phyloP scores from a whole-genome alignment of 306 rosid genomes.

The Castanea sativa region DNA sequence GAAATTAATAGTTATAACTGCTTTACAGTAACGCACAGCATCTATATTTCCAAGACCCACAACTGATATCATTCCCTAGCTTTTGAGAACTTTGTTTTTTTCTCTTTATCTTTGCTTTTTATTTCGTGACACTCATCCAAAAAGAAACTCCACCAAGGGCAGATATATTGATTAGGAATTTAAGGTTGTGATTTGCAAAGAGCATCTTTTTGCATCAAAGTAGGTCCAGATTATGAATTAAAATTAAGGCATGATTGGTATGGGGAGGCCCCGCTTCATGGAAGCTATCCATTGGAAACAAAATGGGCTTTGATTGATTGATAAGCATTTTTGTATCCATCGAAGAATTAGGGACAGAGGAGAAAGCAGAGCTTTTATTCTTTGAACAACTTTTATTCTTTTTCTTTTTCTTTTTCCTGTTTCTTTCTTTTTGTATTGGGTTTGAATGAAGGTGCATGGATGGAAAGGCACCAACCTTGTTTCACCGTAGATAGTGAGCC shows the following conservation, averaged over 20 bases:
- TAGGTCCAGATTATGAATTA: constrained; percentile 62
- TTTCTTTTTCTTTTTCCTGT: constrained; percentile 11
- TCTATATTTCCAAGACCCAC: constrained; percentile 28
- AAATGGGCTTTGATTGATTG: constrained; percentile 40
- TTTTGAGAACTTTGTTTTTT: constrained; percentile 36
- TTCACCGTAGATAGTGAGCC: constrained; percentile 57
- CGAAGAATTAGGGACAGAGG: constrained; percentile 33
- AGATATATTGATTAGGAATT: constrained; percentile 32
- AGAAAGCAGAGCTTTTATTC: constrained; percentile 35
- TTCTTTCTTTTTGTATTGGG: constrained; percentile 25
- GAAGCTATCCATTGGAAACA: constrained; percentile 39
- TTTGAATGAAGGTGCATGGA: constrained; percentile 23
- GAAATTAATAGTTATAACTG: constrained; percentile 23
- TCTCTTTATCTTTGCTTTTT: constrained; percentile 15
- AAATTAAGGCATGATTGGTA: constrained; percentile 43
- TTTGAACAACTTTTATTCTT: neutral
- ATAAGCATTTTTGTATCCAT: constrained; percentile 51
- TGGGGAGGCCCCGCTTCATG: constrained; percentile 40
- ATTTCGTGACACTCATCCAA: constrained; percentile 22
- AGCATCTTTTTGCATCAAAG: constrained; percentile 31
- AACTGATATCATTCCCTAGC: constrained; percentile 35
- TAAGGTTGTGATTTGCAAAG: constrained; percentile 43
- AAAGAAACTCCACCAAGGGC: constrained; percentile 35
- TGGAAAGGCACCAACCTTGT: constrained; percentile 37
- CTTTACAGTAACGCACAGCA: constrained; percentile 26